Evolutionary conservation across 129 eudicot genomes (phyloP), one percentile per base, ranked within the genome.

Genomic region (Dittrichia graveolens): DNA sequence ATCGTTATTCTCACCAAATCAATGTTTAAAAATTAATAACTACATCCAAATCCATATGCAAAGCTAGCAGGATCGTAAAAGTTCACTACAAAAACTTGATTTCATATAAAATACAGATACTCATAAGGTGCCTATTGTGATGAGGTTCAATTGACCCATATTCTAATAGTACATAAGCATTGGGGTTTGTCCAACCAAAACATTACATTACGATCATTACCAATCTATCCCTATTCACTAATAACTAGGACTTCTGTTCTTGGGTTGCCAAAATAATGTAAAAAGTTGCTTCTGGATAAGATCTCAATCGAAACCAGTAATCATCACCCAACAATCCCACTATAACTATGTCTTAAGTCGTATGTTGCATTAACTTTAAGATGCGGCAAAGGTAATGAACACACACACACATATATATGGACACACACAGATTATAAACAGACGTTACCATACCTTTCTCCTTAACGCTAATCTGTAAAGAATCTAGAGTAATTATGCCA

Each of bases 401-500:
- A 78, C 34, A 53, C 13, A 69, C 14, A 18, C 52, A 18, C 31
- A 24, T 24, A 58, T 8, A 41, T 54, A 39, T 13, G 65, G 11
- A 8, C 44, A 46, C 15, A 7, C 48, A 18, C 14, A 67, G n/a
- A 15, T 43, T 43, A 42, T 24, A 24, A 24, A 24, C 31, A 24
- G 31, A 24, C 31, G 31, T 24, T 24, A 53, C 7, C 71, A 31
- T 90, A 94, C 98, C 98, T 90, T 84, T 94, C 84, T 90, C 97
- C 80, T 75, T 80, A 50, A 88, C 86, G 49, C 71, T 73, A 55
- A 94, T 82, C 76, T 87, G 95, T 68, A 94, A 85, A 64, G 98
- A 90, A 79, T 94, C 98, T 62, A 90, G 86, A 8, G 97, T 90
- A 75, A 94, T 90, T 45, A 94, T 88, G 72, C 98, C 98, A 71